These are phyloP conservation scores for Pythium periplocum DNA, from an alignment of 352 stramenopile species.

Conservation along the genomic window DNA sequence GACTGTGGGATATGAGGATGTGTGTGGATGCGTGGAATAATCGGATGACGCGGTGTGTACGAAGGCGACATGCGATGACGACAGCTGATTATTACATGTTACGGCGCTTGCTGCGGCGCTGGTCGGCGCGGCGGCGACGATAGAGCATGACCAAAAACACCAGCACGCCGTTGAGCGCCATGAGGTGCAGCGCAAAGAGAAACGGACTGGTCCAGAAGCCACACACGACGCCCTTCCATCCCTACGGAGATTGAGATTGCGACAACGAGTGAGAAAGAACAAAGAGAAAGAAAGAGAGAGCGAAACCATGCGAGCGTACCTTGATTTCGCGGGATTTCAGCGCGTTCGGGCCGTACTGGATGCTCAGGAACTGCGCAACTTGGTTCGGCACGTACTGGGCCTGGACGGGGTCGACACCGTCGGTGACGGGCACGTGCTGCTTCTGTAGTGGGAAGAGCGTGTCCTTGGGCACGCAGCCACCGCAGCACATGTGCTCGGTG, in stretches of 20 bases:
- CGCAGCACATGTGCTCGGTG: conserved; percentile 73
- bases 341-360: conserved; percentile 57
- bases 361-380: conserved; percentile 56
- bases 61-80: no score
- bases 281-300: conserved; percentile 3
- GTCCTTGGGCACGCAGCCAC: conserved; percentile 53
- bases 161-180: conserved; percentile 31
- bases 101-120: conserved; percentile 34
- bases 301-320: conserved; percentile 25
- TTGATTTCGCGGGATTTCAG: conserved; percentile 69
- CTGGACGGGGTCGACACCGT: conserved; percentile 39
- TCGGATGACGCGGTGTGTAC: no score
- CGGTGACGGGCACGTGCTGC: conserved; percentile 34
- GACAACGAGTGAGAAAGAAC: not conserved
- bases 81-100: conserved; percentile 25
- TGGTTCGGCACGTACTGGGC: conserved; percentile 47
- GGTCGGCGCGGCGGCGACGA: conserved; percentile 21
- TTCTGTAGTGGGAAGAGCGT: conserved; percentile 59
- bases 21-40: no score
- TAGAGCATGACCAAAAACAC: conserved; percentile 32
- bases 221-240: conserved; percentile 75
- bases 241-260: conserved; percentile 24
- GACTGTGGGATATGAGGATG: no score
- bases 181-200: conserved; percentile 53
- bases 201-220: conserved; percentile 69